Conservation (phyloP, 371 early-diverging fungal genomes). For the Zopfochytrium polystomum region DNA sequence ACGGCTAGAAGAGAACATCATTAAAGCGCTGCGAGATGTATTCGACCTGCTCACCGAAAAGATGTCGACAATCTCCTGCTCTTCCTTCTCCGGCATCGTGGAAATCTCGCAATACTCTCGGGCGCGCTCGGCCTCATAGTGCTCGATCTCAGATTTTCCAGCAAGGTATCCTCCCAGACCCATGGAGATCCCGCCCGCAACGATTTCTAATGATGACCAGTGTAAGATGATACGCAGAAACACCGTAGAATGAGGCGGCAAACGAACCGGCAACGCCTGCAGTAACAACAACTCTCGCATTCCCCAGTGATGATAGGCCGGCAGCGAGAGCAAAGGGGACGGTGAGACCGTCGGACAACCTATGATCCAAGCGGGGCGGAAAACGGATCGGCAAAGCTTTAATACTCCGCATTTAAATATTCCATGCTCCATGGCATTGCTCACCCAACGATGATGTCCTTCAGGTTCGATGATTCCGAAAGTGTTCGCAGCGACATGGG, state of each 20-base stretch:
- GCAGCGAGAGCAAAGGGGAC: conserved; percentile 77
- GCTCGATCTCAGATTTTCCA: conserved; percentile 64
- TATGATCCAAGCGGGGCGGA: background rate
- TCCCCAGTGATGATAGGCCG: conserved; percentile 61
- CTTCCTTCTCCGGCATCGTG: conserved; percentile 60
- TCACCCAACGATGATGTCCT: conserved; percentile 21
- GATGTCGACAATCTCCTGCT: conserved; percentile 56
- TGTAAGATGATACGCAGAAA: background rate
- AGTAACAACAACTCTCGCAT: conserved; percentile 59
- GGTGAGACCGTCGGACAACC: conserved; percentile 69
- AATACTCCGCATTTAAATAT: background rate
- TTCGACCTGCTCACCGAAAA: conserved; percentile 20
- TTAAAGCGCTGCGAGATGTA: conserved; percentile 37
- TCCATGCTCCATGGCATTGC: background rate
- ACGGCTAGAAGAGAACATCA: conserved; percentile 61
- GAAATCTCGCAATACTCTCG: conserved; percentile 59
- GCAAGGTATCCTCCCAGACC: conserved; percentile 69
- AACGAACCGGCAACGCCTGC: conserved; percentile 71
- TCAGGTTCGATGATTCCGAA: conserved; percentile 46
- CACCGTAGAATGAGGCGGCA: too few relatives aligned
- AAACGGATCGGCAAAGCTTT: too few relatives aligned
- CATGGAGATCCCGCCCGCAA: conserved; percentile 63
- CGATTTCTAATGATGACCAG: conserved; percentile 48
- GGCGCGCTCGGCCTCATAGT: conserved; percentile 61
- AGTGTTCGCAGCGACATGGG: background rate